Conservation (phyloP, 2,329 filamentous ascomycete species). For the Epichloe aotearoae region DNA sequence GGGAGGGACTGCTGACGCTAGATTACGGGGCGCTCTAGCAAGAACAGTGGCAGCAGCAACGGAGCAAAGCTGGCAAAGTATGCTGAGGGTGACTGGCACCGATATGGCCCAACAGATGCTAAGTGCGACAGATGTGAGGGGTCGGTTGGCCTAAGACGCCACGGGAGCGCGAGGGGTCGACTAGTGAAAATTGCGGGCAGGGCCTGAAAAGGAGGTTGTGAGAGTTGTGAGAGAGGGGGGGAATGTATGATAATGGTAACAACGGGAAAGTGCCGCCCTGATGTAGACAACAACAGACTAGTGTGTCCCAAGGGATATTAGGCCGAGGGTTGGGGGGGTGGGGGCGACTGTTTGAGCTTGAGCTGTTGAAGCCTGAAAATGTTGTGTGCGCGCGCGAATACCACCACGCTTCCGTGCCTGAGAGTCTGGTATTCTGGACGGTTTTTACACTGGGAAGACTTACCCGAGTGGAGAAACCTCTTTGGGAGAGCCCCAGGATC, state of each 20-base stretch:
- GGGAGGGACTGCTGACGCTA: background rate
- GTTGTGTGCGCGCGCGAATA: background rate
- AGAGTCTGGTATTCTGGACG: background rate
- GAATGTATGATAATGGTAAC: background rate
- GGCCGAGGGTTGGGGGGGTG: background rate
- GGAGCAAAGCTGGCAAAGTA: background rate
- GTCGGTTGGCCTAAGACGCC: slow-evolving; percentile 7
- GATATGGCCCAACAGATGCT: slow-evolving; percentile 1
- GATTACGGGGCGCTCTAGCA: background rate
- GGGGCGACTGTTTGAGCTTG: background rate
- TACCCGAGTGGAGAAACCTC: background rate
- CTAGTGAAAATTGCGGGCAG: background rate
- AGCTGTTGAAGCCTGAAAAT: slow-evolving; percentile 15
- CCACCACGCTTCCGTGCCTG: background rate
- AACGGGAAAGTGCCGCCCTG: background rate
- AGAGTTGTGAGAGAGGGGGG: background rate
- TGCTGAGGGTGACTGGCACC: background rate
- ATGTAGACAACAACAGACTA: background rate
- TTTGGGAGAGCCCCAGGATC: background rate
- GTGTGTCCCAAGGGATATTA: background rate
- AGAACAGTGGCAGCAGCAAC: background rate
- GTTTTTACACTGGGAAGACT: background rate
- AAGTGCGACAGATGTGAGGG: slow-evolving; percentile 9
- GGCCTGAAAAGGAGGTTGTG: background rate
- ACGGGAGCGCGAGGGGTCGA: slow-evolving; percentile 5